Percentiles rank a stretch among this genome's conserved stretches.
These are phyloP conservation scores for Austroboletus novae-zelandiae DNA, from an alignment of 1,284 basidiomycete species.

Conservation along the genomic window DNA sequence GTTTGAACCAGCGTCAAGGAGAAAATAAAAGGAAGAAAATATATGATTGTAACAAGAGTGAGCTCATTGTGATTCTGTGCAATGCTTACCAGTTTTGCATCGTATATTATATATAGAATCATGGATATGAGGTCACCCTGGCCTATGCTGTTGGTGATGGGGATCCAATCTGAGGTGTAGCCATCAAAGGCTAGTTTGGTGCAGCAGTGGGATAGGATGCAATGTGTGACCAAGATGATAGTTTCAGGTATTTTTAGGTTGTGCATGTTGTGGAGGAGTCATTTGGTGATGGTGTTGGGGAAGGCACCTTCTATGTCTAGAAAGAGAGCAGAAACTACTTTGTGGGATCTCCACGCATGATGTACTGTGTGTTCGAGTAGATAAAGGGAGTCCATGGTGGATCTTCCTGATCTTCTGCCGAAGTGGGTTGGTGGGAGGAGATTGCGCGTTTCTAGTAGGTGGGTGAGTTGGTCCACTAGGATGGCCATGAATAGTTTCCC, in stretches of 20 bases:
- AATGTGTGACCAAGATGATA: not conserved
- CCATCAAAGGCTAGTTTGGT: constrained; percentile 16
- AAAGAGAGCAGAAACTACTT: constrained; percentile 27
- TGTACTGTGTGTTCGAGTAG: constrained; percentile 21
- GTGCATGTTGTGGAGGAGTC: constrained; percentile 33
- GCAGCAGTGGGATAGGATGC: not conserved
- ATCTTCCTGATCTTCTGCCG: constrained; percentile 23
- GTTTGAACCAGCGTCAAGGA: too few relatives aligned
- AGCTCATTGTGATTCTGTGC: not conserved
- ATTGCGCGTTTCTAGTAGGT: not conserved
- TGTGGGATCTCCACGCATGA: constrained; percentile 20
- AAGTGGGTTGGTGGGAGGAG: constrained; percentile 17
- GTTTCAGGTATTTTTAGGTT: constrained; percentile 5
- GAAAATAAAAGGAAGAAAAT: too few relatives aligned
- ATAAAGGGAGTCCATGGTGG: constrained; percentile 27
- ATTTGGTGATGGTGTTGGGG: constrained; percentile 25
- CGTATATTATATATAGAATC: constrained; percentile 31
- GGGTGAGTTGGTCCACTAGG: not conserved
- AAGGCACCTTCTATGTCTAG: constrained; percentile 36
- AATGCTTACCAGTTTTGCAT: constrained; percentile 24
- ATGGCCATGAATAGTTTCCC: not conserved
- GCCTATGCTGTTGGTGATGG: constrained; percentile 26
- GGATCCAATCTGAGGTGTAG: constrained; percentile 12
- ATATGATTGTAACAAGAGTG: too few relatives aligned
- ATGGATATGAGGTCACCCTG: constrained; percentile 33